Evolutionary conservation across 129 eudicot genomes (phyloP).

Genomic region (Artemisia annua): DNA sequence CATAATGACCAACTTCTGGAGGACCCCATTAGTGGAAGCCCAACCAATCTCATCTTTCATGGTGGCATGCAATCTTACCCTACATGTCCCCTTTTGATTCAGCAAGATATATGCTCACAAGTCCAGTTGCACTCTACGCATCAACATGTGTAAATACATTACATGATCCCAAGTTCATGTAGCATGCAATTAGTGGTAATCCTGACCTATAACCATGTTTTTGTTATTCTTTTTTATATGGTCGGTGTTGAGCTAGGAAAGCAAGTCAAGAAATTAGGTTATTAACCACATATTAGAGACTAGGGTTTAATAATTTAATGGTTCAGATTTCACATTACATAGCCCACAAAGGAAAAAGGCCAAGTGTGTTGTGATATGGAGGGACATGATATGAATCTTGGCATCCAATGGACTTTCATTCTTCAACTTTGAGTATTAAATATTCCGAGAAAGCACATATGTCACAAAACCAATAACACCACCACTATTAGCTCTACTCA

Average conservation of each 20-base stretch:
- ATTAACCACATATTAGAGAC: constrained; percentile 40
- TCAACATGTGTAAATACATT: constrained; percentile 6
- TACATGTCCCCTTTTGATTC: constrained; percentile 37
- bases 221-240: constrained; percentile 1
- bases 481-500: constrained; percentile 13
- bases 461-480: constrained; percentile 6
- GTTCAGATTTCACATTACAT: constrained; percentile 37
- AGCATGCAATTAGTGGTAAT: neutral
- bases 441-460: constrained; percentile 25
- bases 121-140: constrained; percentile 26
- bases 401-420: constrained; percentile 32
- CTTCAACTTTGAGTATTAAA: constrained; percentile 25
- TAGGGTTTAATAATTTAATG: constrained; percentile 17
- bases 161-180: neutral
- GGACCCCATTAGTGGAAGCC: constrained; percentile 39
- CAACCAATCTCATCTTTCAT: constrained; percentile 33
- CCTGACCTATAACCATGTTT: constrained; percentile 8
- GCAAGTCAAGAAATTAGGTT: constrained; percentile 46
- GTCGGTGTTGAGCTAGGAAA: constrained; percentile 51
- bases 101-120: constrained; percentile 25
- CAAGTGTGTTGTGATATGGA: constrained; percentile 34
- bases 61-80: constrained; percentile 42
- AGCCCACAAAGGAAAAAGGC: constrained; percentile 30
- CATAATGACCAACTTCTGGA: constrained; percentile 25
- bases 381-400: constrained; percentile 34